Percentiles rank a stretch among this genome's conserved stretches.
These are phyloP conservation scores for Abelmoschus esculentus DNA, from an alignment of 345 rosid genomes.

Conservation along the genomic window DNA sequence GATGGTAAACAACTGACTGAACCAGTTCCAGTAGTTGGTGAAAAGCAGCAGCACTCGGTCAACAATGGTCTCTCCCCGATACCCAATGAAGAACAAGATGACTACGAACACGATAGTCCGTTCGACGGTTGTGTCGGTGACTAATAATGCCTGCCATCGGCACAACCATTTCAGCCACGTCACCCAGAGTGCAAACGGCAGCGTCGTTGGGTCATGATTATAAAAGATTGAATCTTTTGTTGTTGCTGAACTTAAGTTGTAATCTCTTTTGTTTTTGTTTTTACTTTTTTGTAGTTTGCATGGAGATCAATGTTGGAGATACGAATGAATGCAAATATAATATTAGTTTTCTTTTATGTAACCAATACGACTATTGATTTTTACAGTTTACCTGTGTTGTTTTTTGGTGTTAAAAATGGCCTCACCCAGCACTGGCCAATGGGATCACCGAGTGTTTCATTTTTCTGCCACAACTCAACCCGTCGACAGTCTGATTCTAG, in stretches of 20 bases:
- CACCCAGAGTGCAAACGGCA: slow-evolving; percentile 27
- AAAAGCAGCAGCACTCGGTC: slow-evolving; percentile 1
- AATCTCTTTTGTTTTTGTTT: background rate
- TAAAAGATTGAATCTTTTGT: background rate
- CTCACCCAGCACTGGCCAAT: slow-evolving; percentile 16
- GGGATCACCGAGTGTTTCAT: slow-evolving; percentile 29
- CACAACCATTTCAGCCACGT: slow-evolving; percentile 7
- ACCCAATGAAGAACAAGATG: background rate
- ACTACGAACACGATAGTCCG: too few relatives aligned
- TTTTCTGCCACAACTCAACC: background rate
- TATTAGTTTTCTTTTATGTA: slow-evolving; percentile 8
- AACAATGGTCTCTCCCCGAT: background rate
- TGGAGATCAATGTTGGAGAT: background rate
- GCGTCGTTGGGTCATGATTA: slow-evolving; percentile 22
- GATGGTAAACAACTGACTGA: slow-evolving; percentile 56
- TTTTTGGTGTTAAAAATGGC: slow-evolving; percentile 5
- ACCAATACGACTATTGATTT: slow-evolving; percentile 3
- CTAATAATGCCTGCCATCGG: background rate
- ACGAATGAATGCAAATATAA: slow-evolving; percentile 2
- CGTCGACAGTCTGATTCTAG: too few relatives aligned
- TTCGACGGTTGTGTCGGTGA: too few relatives aligned
- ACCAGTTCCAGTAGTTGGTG: slow-evolving; percentile 41
- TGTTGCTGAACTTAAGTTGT: background rate
- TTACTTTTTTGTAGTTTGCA: background rate
- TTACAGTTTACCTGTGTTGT: background rate